Base-by-base conservation (phyloP, 2,329 filamentous ascomycete genomes). In the Stachybotrys echinatus region DNA sequence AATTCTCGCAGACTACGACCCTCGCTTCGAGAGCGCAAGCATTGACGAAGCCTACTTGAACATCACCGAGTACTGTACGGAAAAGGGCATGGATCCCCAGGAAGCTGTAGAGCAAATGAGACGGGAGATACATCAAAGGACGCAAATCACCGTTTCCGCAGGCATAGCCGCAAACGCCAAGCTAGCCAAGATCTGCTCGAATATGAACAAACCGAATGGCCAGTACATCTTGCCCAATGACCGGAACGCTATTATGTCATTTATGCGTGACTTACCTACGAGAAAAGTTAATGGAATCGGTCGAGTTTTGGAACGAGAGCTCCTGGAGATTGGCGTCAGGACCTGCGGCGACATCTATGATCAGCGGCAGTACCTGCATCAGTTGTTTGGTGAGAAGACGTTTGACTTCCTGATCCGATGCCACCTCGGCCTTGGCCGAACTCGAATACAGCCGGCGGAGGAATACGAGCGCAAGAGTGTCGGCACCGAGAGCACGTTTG, bases 41-140 rank as follows among this genome's bases (percentile, higher is more conserved):
- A 92, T 96, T 55, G 94, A 99, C 59, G 94, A 99, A 67, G 94
- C 94, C 1, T 99, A 96, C 63, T 75, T 99, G 23, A 97, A 99
- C 60, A 88, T 99, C 51, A 97, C 94, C 1, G 75, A 85, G 47
- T 97, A 95, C 64, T 96, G 92, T 61, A 58, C 72, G 12, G 79
- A 83, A 31, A 84, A 92, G 54, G 62, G 79, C 12, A 76, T 92
- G 63, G 74, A 69, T 0, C 85, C 92, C 0, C 84, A 87, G 43
- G 85, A 89, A 23, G 88, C 77, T 0, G 88, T 96, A 12, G 76
- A 83, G 42, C 84, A 92, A 58, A 83, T 97, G 73, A 83, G 94
- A 10, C 75, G 76, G 12, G 84, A 95, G 60, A 82, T 99, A 1
- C 76, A 87, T 37, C 80, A 89, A 52, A 84, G 81, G 60, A 87